Evolutionary conservation across 2,329 filamentous ascomycete genomes (phyloP).

Genomic region (Colletotrichum sp.): DNA sequence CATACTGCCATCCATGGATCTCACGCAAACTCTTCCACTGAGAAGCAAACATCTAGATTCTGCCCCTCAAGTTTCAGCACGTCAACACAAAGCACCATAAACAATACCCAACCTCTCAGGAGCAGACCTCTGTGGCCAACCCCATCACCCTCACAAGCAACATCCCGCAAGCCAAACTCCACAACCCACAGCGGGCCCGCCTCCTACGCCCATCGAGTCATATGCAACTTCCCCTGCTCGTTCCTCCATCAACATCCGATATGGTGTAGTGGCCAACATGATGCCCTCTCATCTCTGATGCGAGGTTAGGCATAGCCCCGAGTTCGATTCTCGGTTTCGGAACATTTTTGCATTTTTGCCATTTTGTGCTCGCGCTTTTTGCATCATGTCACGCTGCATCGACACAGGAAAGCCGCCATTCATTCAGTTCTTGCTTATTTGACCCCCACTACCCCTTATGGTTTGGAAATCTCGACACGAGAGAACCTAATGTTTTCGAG

Average conservation of each 20-base stretch:
- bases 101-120: not conserved
- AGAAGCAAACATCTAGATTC: too few species aligned
- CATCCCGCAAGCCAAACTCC: not conserved
- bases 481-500: not conserved
- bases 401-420: not conserved
- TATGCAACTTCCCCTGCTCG: not conserved
- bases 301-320: constrained; percentile 17
- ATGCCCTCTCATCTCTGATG: constrained; percentile 10
- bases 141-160: not conserved
- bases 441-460: not conserved
- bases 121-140: not conserved
- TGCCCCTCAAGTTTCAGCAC: not conserved
- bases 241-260: not conserved
- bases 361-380: not conserved
- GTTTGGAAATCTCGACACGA: not conserved
- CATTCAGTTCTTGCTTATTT: not conserved
- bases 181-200: not conserved
- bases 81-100: not conserved
- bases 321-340: constrained; percentile 18
- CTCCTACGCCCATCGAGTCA: not conserved
- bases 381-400: not conserved
- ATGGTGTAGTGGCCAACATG: constrained; percentile 21
- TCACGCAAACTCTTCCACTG: not conserved
- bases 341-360: not conserved
- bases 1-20: not conserved